Evolutionary conservation across 2,329 filamentous ascomycete species (phyloP).

Genomic region (Elsinoe fawcettii): DNA sequence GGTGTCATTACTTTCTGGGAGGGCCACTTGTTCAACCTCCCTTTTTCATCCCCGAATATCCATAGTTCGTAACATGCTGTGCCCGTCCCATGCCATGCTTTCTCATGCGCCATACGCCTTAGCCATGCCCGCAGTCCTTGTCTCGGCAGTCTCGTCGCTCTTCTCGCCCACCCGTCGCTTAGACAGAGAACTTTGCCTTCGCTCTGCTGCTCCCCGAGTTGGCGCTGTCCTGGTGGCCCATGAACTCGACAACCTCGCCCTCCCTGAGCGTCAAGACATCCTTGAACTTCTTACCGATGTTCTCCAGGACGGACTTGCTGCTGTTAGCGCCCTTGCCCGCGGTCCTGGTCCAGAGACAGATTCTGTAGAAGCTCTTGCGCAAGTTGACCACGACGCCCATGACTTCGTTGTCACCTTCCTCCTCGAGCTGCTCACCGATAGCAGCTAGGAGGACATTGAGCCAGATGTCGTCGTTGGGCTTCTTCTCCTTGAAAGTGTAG

Average conservation of each 20-base stretch:
- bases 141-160: background rate
- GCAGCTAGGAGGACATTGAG: slow-evolving; percentile 93
- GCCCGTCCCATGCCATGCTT: background rate
- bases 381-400: slow-evolving; percentile 99
- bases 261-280: slow-evolving; percentile 73
- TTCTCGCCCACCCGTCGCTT: slow-evolving; percentile 25
- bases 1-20: slow-evolving; percentile 21
- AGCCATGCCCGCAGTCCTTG: background rate
- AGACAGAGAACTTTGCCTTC: slow-evolving; percentile 87
- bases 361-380: slow-evolving; percentile 94
- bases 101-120: background rate
- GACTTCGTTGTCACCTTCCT: slow-evolving; percentile 88
- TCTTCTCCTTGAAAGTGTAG: slow-evolving; percentile 95
- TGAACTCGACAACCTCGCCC: slow-evolving; percentile 81
- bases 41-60: slow-evolving; percentile 13
- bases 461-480: slow-evolving; percentile 94
- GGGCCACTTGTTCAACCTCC: slow-evolving; percentile 31
- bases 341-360: slow-evolving; percentile 94
- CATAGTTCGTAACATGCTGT: slow-evolving; percentile 1
- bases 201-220: slow-evolving; percentile 89
- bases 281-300: slow-evolving; percentile 89
- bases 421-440: slow-evolving; percentile 95
- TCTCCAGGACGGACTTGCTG: slow-evolving; percentile 72
- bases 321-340: slow-evolving; percentile 76
- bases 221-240: slow-evolving; percentile 89